phyloP scores from a whole-genome alignment of 2,329 filamentous ascomycete species.

The Neocatenulostroma microsporum region DNA sequence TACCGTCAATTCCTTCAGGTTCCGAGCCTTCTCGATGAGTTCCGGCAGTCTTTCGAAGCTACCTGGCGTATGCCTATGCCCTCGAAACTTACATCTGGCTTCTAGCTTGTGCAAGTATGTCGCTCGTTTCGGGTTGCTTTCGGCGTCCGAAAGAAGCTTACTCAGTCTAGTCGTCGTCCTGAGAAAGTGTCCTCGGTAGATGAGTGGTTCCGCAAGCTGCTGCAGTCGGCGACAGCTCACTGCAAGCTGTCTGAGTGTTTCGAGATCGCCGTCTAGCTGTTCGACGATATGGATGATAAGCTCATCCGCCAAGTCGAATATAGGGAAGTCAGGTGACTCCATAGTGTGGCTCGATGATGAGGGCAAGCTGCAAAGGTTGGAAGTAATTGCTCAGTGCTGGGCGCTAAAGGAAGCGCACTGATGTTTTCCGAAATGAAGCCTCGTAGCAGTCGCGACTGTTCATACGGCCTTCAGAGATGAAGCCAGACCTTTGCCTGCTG shows the following conservation, averaged over 20 bases:
- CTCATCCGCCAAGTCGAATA: constrained; percentile 19
- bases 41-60: neutral
- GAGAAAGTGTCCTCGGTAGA: constrained; percentile 15
- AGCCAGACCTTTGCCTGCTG: too few relatives aligned
- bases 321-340: too few relatives aligned
- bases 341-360: too few relatives aligned
- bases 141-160: neutral
- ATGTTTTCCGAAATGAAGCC: too few relatives aligned
- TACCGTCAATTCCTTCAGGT: constrained; percentile 1
- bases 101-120: constrained; percentile 1
- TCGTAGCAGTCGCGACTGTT: too few relatives aligned
- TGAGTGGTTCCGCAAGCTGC: constrained; percentile 13
- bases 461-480: too few relatives aligned
- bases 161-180: neutral
- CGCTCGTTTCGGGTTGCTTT: neutral
- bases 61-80: too few relatives aligned
- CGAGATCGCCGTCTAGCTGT: constrained; percentile 14
- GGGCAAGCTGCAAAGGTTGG: too few relatives aligned
- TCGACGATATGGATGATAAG: constrained; percentile 17
- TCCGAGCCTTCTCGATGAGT: neutral
- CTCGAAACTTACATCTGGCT: constrained; percentile 1
- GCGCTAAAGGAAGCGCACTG: too few relatives aligned
- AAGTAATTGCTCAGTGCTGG: too few relatives aligned
- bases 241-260: too few relatives aligned
- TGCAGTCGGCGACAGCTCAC: constrained; percentile 14